A percentile compares a stretch with the other conserved stretches of the same genome.
Conservation (phyloP, 2,329 filamentous ascomycete species). For the Pyrenochaeta sp. region DNA sequence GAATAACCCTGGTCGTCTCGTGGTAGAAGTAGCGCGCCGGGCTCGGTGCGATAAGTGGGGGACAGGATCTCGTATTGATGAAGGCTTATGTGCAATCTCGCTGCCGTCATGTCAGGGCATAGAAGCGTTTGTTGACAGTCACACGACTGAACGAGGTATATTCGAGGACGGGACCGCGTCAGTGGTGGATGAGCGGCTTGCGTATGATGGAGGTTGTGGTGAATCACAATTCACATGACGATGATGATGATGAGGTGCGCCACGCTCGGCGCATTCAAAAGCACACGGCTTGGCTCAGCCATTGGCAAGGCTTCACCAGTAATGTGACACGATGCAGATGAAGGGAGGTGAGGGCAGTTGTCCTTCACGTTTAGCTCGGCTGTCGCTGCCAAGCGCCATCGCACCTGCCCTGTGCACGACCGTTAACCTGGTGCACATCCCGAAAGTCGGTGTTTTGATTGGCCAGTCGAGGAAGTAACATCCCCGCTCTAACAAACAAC, state of each 20-base stretch:
- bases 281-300: neutral
- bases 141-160: neutral
- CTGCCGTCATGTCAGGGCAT: neutral
- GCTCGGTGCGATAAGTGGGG: neutral
- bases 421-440: conserved; percentile 10
- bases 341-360: neutral
- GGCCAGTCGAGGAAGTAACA: neutral
- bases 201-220: neutral
- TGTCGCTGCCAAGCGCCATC: conserved; percentile 4
- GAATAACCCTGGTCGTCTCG: neutral
- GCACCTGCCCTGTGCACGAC: neutral
- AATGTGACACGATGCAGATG: conserved; percentile 3
- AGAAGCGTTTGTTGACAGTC: neutral
- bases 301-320: neutral
- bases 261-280: no score
- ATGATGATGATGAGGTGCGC: neutral
- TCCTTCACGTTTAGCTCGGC: neutral
- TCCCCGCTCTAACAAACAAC: neutral
- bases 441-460: conserved; percentile 1
- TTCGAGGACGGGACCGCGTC: neutral
- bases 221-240: neutral
- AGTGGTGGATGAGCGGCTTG: neutral
- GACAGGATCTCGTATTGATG: neutral
- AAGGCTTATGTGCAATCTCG: neutral
- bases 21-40: neutral